A percentile compares a stretch with the other conserved stretches of the same genome.
Conservation (phyloP, 225 moss, liverwort and hornwort genomes). For the Bryum argenteum region DNA sequence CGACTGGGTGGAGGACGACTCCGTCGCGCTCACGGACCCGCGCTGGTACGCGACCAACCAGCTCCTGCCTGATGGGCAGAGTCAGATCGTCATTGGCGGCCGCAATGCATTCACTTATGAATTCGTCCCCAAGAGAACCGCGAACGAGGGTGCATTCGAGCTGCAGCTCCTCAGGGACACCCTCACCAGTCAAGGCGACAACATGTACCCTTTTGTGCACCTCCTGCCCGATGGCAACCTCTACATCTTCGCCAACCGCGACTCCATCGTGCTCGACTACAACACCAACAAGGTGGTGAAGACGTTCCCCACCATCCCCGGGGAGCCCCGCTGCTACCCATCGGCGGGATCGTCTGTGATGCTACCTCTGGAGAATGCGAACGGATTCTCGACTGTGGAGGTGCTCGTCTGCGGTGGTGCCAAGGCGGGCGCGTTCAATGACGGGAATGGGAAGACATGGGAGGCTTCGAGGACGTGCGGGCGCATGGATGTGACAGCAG, state of each 20-base stretch:
- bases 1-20: slow-evolving; percentile 49
- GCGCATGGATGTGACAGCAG: slow-evolving; percentile 49
- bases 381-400: slow-evolving; percentile 35
- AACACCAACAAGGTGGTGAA: slow-evolving; percentile 33
- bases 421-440: not conserved
- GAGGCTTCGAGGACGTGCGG: slow-evolving; percentile 73
- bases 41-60: slow-evolving; percentile 56
- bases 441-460: slow-evolving; percentile 1
- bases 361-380: slow-evolving; percentile 33
- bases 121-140: slow-evolving; percentile 28
- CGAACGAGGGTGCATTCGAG: slow-evolving; percentile 27
- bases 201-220: slow-evolving; percentile 39
- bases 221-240: slow-evolving; percentile 45
- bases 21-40: slow-evolving; percentile 7
- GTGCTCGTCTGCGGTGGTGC: slow-evolving; percentile 49
- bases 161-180: slow-evolving; percentile 37
- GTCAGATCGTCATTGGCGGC: slow-evolving; percentile 44
- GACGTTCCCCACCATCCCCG: slow-evolving; percentile 42
- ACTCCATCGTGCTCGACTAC: slow-evolving; percentile 37
- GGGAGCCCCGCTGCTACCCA: slow-evolving; percentile 47
- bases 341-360: slow-evolving; percentile 46
- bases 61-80: slow-evolving; percentile 40
- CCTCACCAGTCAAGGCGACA: slow-evolving; percentile 15
- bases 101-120: slow-evolving; percentile 28
- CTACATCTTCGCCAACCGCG: slow-evolving; percentile 49